Evolutionary conservation across 2,329 filamentous ascomycete genomes (phyloP), one percentile per base, ranked within the genome.

Genomic region (Massarina eburnea): DNA sequence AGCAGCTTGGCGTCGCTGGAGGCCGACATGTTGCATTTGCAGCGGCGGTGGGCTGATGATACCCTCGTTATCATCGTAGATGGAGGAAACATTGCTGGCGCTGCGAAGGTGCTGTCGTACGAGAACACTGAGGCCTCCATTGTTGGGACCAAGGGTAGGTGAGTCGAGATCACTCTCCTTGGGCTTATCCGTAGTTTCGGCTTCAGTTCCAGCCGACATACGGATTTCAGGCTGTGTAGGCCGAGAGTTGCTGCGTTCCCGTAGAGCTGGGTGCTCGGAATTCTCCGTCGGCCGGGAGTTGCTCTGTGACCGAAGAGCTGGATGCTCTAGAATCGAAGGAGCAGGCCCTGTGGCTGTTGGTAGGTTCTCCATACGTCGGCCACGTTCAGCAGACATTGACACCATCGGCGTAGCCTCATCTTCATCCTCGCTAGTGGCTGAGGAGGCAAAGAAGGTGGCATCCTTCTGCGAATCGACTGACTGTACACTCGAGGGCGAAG

Each of bases 101-200:
- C 83, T 83, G 40, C 94, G 84, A 32, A 97, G 74, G 74, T 97
- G 94, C 51, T 91, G 86, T 24, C 87, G 83, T 36, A 96, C 85
- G 76, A 96, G 81, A 2, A 87, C 88, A 59, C 86, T 92, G 14
- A 96, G 76, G 1, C 89, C 90, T 15, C 67, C 54, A 29, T 74
- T 73, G 14, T 76, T 76, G 0, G 88, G 85, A 2, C 87, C 87
- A 5, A 96, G 73, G 0, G 89, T 95, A 1, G 91, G 91, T 0
- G 91, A 95, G 59, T 95, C 89, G 17, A 73, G 42, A n/a, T 67
- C 69, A 6, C 48, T 44, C 26, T 58, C 61, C 18, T 59, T 53
- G 2, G 49, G 29, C 18, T 60, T 52, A 7, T 33, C 39, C 12
- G 48, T 44, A 14, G 45, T 7, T 14, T 54, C 51, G 43, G 57